A percentile compares a stretch with the other conserved stretches of the same genome.
Conservation (phyloP, 2,329 filamentous ascomycete species). For the Fusarium hostae region DNA sequence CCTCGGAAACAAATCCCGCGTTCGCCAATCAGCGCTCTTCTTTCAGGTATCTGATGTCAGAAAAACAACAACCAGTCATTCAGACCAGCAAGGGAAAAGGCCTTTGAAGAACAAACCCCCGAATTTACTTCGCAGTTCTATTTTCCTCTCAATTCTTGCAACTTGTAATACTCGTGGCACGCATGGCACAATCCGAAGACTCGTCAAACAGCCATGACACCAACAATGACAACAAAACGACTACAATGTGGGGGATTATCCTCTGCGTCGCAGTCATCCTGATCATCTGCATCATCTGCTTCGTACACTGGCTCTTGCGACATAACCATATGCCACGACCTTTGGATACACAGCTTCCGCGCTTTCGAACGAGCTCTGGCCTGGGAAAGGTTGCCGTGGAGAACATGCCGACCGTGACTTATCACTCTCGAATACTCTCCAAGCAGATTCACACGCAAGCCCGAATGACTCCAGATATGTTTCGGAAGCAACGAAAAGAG, state of each 20-base stretch:
- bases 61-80: background rate
- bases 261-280: background rate
- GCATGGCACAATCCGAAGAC: background rate
- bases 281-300: conserved; percentile 1
- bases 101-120: background rate
- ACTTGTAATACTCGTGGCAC: background rate
- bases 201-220: background rate
- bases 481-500: background rate
- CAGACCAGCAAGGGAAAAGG: too few species aligned
- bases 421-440: background rate
- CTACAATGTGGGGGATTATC: conserved; percentile 3
- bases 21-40: background rate
- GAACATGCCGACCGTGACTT: conserved; percentile 13
- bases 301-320: background rate
- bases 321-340: background rate
- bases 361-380: background rate
- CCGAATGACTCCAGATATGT: background rate
- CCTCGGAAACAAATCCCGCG: background rate
- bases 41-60: background rate
- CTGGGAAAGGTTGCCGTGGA: conserved; percentile 8
- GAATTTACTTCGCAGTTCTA: background rate
- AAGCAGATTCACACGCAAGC: background rate
- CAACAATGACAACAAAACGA: background rate
- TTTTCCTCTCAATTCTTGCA: background rate
- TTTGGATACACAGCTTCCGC: background rate